A percentile compares a stretch with the other conserved stretches of the same genome.
Evolutionary conservation across 441 rosid species (phyloP).

Genomic region (Pelargonium hybrid): DNA sequence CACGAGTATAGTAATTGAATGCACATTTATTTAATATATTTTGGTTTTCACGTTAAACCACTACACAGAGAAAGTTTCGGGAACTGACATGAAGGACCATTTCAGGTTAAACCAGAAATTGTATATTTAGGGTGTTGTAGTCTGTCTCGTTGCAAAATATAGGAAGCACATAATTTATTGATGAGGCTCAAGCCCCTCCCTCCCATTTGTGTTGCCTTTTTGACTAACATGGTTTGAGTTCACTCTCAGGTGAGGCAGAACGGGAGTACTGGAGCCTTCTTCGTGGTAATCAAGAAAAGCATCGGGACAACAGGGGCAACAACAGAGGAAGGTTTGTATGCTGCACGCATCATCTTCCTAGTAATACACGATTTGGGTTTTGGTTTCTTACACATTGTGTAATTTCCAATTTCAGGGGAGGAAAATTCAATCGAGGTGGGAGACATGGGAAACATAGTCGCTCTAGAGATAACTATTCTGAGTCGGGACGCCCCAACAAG

Average conservation of each 20-base stretch:
- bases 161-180: too few species aligned
- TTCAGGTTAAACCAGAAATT: too few species aligned
- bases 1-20: too few species aligned
- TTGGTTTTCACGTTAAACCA: too few species aligned
- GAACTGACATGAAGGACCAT: too few species aligned
- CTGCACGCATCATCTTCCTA: neutral
- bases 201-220: neutral
- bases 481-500: conserved; percentile 1
- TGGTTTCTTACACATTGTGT: neutral
- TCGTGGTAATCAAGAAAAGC: conserved; percentile 41
- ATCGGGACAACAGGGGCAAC: conserved; percentile 28
- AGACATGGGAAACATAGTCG: conserved; percentile 33
- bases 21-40: too few species aligned
- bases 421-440: conserved; percentile 35
- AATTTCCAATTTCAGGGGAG: conserved; percentile 42
- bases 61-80: too few species aligned
- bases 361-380: neutral
- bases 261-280: conserved; percentile 61
- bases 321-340: conserved; percentile 58
- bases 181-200: too few species aligned
- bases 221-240: neutral
- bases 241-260: conserved; percentile 52
- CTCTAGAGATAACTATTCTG: conserved; percentile 1
- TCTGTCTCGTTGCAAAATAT: too few species aligned
- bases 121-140: too few species aligned